Conservation (phyloP, 345 rosid species). For the Pistacia vera region DNA sequence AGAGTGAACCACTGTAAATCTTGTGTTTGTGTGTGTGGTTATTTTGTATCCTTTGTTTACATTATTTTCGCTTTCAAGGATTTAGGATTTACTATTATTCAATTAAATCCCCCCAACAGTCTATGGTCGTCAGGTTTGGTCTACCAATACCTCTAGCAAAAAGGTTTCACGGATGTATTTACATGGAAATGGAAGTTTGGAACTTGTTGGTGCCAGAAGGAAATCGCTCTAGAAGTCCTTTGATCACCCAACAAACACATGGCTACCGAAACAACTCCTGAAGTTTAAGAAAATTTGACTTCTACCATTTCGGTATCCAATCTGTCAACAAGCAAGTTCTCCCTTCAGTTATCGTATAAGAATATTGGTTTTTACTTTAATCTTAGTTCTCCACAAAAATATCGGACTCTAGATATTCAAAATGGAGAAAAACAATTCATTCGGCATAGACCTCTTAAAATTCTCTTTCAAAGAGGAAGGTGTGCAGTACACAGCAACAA, state of each 20-base stretch:
- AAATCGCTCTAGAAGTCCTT: slow-evolving; percentile 8
- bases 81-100: too few relatives aligned
- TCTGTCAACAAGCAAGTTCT: slow-evolving; percentile 7
- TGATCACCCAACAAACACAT: slow-evolving; percentile 7
- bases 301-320: slow-evolving; percentile 11
- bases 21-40: too few relatives aligned
- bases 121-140: slow-evolving; percentile 17
- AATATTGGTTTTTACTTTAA: too few relatives aligned
- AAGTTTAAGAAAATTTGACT: neutral
- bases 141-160: neutral
- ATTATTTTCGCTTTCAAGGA: too few relatives aligned
- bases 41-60: too few relatives aligned
- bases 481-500: neutral
- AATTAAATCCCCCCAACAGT: too few relatives aligned
- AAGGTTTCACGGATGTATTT: slow-evolving; percentile 8
- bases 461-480: too few relatives aligned
- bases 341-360: neutral
- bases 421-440: too few relatives aligned
- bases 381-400: too few relatives aligned
- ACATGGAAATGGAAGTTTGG: slow-evolving; percentile 13
- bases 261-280: slow-evolving; percentile 13
- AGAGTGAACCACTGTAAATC: too few relatives aligned
- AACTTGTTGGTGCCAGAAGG: neutral
- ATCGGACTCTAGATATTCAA: too few relatives aligned
- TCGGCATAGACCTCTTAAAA: too few relatives aligned